Conservation (phyloP, 2,329 filamentous ascomycete genomes). For the Berkeleyomyces basicola region DNA sequence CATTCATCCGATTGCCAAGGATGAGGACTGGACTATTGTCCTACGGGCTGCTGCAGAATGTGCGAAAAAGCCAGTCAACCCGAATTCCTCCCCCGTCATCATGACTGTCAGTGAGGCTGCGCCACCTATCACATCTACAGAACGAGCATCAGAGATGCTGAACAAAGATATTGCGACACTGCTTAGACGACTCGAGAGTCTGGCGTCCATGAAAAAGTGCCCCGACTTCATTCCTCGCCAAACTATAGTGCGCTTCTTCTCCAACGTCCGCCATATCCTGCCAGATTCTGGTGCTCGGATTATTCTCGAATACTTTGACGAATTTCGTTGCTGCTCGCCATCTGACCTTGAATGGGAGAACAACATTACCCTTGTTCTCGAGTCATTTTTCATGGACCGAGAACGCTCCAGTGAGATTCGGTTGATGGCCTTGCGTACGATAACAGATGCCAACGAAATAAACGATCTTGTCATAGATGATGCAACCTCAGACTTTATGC, state of each 20-base stretch:
- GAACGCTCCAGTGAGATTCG: conserved; percentile 45
- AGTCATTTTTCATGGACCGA: conserved; percentile 46
- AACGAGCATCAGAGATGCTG: conserved; percentile 24
- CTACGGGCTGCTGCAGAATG: conserved; percentile 44
- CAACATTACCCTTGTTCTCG: conserved; percentile 43
- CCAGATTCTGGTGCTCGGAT: conserved; percentile 47
- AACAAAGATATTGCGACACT: conserved; percentile 29
- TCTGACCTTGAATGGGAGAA: conserved; percentile 52
- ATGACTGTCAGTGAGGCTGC: background rate
- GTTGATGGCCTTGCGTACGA: conserved; percentile 41
- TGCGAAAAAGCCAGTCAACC: conserved; percentile 13
- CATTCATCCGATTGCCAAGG: conserved; percentile 39
- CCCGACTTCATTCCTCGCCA: conserved; percentile 46
- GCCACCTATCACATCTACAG: background rate
- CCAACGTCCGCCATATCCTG: conserved; percentile 41
- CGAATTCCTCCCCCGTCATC: background rate
- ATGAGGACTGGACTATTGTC: conserved; percentile 49
- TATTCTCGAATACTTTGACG: conserved; percentile 49
- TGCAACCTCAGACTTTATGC: conserved; percentile 39
- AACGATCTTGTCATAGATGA: conserved; percentile 42
- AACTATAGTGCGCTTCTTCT: conserved; percentile 50
- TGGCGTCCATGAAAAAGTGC: conserved; percentile 28
- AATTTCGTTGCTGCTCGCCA: conserved; percentile 55
- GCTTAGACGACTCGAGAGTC: conserved; percentile 31
- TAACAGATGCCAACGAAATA: conserved; percentile 43